Evolutionary conservation across 2,329 filamentous ascomycete species (phyloP), one percentile per base, ranked within the genome.

Genomic region (Penicillium nordicum): DNA sequence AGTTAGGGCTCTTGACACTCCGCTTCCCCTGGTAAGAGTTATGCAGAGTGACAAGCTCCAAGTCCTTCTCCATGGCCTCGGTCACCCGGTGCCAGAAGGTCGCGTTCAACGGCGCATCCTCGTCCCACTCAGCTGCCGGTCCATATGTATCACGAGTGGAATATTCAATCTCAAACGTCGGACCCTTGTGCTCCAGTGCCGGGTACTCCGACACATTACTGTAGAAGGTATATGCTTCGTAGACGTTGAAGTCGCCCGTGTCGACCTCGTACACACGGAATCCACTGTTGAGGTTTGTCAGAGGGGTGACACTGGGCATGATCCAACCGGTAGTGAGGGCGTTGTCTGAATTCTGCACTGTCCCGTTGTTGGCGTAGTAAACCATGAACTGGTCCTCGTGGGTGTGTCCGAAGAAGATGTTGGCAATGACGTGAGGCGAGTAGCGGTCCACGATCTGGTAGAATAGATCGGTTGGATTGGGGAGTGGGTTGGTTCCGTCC

Each of bases 21-120:
- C 67, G 75, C 69, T 83, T 83, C 0, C 82, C 81, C 63, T 84
- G 78, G 37, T 77, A 78, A 0, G 71, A 77, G 60, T 83, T 84
- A 54, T 82, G 80, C 38, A 71, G 65, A 36, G 68, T 74, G 7
- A 82, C 80, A n/a, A 86, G 72, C 3, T 64, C 74, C 4, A 71
- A 67, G 52, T 84, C 76, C 29, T 62, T 68, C 64, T 82, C 80
- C 81, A 84, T 84, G 1, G 79, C 80, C 61, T 82, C 81, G 0
- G 82, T 84, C 5, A 84, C 79, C 12, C 68, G 69, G 57, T 85
- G 82, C 83, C 82, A 85, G 67, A 84, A 85, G 0, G 81, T 84
- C 0, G 80, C 81, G 58, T 85, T 84, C 37, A 85, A 68, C 3
- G 82, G 82, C 0, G 78, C 81, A 43, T 74, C 64, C 1, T 57